phyloP scores from a whole-genome alignment of 78 protist genomes.

The Pigoraptor vietnamica region DNA sequence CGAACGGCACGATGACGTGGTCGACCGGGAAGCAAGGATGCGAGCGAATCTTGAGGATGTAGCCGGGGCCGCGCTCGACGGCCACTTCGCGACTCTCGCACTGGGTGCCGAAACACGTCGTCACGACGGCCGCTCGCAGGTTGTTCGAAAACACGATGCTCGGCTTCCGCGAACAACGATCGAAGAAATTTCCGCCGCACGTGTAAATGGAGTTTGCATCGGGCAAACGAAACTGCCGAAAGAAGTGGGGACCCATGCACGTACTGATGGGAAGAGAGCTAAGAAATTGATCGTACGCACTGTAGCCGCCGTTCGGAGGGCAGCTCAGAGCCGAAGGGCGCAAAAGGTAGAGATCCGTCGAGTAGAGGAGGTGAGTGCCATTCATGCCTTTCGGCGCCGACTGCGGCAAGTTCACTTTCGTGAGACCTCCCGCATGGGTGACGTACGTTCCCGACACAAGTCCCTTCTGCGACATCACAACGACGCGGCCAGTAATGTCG shows the following conservation, averaged over 20 bases:
- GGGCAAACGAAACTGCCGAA: background rate
- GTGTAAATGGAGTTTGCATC: background rate
- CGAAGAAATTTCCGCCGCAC: background rate
- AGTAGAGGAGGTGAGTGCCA: background rate
- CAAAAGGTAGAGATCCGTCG: background rate
- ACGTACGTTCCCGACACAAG: background rate
- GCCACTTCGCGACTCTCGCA: background rate
- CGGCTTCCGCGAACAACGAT: too few species aligned
- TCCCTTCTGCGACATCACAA: background rate
- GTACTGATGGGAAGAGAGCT: background rate
- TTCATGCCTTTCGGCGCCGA: background rate
- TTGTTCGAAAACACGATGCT: background rate
- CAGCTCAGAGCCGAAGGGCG: background rate
- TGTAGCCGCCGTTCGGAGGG: background rate
- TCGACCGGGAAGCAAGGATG: background rate
- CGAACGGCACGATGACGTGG: background rate
- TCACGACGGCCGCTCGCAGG: background rate
- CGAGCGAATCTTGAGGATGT: background rate
- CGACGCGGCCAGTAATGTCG: background rate
- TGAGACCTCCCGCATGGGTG: background rate
- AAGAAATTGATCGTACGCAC: background rate
- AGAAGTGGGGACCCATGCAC: background rate
- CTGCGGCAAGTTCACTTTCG: background rate
- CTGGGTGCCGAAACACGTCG: background rate
- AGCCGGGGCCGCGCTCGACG: background rate